A percentile compares a stretch with the other conserved stretches of the same genome.
Conservation (phyloP, 257 asterid species). For the Nicotiana benthamiana region DNA sequence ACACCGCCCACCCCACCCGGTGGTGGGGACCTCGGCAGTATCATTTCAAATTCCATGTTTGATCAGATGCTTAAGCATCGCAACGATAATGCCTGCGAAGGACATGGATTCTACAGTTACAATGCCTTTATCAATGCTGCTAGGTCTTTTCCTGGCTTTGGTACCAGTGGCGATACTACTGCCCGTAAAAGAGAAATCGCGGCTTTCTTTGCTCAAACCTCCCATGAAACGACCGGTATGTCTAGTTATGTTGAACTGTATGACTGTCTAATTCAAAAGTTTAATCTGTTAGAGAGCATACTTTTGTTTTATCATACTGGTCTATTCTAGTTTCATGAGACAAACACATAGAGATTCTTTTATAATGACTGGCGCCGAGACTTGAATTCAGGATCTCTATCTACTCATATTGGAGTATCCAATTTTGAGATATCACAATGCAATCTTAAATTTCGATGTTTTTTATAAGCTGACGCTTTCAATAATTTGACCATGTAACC, state of each 20-base stretch:
- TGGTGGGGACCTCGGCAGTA: neutral
- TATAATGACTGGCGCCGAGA: too few relatives aligned
- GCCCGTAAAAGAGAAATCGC: conserved; percentile 28
- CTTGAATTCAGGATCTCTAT: too few relatives aligned
- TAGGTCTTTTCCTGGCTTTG: conserved; percentile 14
- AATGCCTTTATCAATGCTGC: conserved; percentile 25
- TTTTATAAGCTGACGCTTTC: neutral
- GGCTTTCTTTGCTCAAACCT: conserved; percentile 29
- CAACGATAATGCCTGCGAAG: conserved; percentile 19
- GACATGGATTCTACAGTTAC: conserved; percentile 21
- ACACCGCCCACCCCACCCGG: neutral
- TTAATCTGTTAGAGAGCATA: too few relatives aligned
- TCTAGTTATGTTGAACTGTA: neutral
- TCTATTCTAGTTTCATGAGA: too few relatives aligned
- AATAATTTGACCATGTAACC: neutral
- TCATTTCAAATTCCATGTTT: conserved; percentile 5
- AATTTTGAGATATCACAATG: too few relatives aligned
- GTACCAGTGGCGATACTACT: conserved; percentile 17
- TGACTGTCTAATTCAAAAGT: too few relatives aligned
- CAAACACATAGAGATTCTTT: too few relatives aligned
- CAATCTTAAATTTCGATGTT: neutral
- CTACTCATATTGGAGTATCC: too few relatives aligned
- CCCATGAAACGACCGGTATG: conserved; percentile 19
- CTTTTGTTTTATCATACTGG: too few relatives aligned
- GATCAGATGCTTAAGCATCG: conserved; percentile 17